Conservation (phyloP, 768 basidiomycete species). For the Erythrobasidium yunnanense region DNA sequence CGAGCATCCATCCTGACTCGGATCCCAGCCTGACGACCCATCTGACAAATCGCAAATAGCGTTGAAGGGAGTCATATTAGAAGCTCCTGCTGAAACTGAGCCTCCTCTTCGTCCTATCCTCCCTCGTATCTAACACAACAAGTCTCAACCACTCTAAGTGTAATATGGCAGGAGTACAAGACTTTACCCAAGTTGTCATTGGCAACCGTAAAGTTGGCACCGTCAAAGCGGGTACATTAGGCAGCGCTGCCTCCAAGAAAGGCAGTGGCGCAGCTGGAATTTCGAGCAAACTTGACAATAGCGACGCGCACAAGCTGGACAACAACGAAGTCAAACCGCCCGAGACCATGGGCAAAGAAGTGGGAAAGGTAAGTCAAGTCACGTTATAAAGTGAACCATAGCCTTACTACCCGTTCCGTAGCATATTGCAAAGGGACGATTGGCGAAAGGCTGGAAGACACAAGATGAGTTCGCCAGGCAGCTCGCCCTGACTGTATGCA, state of each 20-base stretch:
- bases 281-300: neutral
- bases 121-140: no score
- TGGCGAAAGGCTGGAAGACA: constrained; percentile 7
- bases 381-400: neutral
- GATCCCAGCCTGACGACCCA: no score
- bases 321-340: constrained; percentile 16
- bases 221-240: neutral
- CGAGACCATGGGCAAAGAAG: neutral
- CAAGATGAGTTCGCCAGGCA: neutral
- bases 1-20: no score
- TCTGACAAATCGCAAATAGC: no score
- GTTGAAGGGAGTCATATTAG: no score
- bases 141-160: no score
- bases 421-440: no score
- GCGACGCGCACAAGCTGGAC: constrained; percentile 5
- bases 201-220: neutral
- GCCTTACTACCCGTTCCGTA: neutral
- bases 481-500: neutral
- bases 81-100: no score
- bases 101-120: no score
- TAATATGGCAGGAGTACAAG: constrained; percentile 8
- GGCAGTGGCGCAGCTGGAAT: neutral
- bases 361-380: neutral
- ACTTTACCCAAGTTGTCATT: neutral
- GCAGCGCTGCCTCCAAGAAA: neutral